Percentiles rank a stretch among this genome's conserved stretches.
Conservation (phyloP, 2,329 filamentous ascomycete species). For the Aureobasidium sp. region DNA sequence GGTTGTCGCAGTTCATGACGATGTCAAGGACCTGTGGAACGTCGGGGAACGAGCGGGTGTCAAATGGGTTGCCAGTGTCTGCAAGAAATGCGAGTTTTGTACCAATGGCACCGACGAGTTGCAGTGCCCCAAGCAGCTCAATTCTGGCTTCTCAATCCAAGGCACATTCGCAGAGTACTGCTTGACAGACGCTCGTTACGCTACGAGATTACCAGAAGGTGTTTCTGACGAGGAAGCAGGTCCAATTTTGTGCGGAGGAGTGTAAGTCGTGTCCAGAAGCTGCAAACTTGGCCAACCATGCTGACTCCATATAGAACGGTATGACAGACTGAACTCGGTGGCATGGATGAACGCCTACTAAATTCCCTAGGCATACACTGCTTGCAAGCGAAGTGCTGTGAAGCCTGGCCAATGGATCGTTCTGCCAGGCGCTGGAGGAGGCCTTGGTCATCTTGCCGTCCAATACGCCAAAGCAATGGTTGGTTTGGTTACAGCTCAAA, state of each 20-base stretch:
- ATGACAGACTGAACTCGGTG: not conserved
- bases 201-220: constrained; percentile 29
- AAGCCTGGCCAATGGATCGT: constrained; percentile 33
- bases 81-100: constrained; percentile 25
- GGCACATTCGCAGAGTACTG: constrained; percentile 32
- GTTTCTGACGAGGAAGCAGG: constrained; percentile 30
- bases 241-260: constrained; percentile 31
- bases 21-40: constrained; percentile 22
- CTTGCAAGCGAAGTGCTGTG: constrained; percentile 26
- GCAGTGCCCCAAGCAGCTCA: constrained; percentile 29
- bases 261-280: constrained; percentile 19
- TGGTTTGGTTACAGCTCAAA: not conserved
- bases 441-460: constrained; percentile 17
- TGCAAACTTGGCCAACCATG: not conserved
- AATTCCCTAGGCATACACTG: constrained; percentile 17
- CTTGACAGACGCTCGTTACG: constrained; percentile 28
- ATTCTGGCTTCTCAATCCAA: constrained; percentile 29
- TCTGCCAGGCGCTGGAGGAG: constrained; percentile 30
- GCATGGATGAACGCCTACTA: not conserved
- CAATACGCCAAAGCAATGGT: constrained; percentile 25
- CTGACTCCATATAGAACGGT: not conserved
- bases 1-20: constrained; percentile 21
- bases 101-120: constrained; percentile 28
- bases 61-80: constrained; percentile 24
- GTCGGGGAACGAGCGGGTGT: constrained; percentile 25